phyloP scores from a whole-genome alignment of 2,329 filamentous ascomycete genomes.

The Fusarium acutatum region DNA sequence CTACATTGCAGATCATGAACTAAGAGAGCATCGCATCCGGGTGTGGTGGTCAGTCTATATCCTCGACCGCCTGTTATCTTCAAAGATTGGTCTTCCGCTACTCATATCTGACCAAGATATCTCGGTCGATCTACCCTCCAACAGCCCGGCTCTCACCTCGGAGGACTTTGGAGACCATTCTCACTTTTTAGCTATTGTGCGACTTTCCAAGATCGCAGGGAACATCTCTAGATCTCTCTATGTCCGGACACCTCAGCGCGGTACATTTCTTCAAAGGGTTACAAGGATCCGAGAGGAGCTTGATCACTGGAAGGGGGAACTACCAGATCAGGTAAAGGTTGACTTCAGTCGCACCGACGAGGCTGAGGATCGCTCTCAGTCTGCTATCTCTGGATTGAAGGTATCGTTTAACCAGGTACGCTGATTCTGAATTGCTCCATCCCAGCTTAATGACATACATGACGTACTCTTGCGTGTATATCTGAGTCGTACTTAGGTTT shows the following conservation, averaged over 20 bases:
- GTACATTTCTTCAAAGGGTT: neutral
- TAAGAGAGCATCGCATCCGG: neutral
- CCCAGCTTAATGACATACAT: neutral
- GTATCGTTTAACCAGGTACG: neutral
- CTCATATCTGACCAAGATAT: neutral
- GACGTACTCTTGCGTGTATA: neutral
- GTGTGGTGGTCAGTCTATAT: neutral
- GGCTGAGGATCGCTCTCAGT: neutral
- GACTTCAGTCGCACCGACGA: neutral
- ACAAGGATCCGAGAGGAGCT: neutral
- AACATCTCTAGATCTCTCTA: neutral
- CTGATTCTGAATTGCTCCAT: neutral
- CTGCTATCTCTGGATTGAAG: neutral
- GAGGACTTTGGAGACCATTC: neutral
- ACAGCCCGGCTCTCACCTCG: neutral
- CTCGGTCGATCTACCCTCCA: neutral
- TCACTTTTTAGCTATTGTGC: neutral
- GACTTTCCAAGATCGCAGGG: neutral
- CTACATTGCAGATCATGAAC: neutral
- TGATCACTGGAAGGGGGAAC: neutral
- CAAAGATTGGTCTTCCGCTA: neutral
- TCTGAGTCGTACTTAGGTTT: neutral
- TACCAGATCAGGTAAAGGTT: neutral
- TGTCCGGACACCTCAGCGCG: neutral
- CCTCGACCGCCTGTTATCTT: neutral